These are phyloP conservation scores for Erodium texanum DNA, from an alignment of 441 rosid genomes.

Conservation along the genomic window DNA sequence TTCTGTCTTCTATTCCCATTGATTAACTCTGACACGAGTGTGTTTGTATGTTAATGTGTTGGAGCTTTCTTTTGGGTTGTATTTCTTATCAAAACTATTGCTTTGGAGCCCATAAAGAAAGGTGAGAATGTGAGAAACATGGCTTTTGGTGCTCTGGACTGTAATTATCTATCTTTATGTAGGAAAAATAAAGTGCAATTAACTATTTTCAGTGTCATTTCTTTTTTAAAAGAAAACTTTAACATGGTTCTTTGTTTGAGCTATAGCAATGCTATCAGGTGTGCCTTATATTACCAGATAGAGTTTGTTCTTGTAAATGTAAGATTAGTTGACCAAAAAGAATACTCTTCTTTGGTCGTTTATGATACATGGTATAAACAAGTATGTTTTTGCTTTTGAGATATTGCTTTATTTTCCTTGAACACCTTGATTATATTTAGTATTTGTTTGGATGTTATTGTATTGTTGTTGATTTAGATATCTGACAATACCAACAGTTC, in stretches of 20 bases:
- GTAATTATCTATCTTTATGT: no score
- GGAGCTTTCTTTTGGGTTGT: constrained; percentile 48
- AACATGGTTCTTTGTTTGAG: constrained; percentile 20
- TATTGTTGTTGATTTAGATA: no score
- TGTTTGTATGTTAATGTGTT: constrained; percentile 20
- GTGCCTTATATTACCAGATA: neutral
- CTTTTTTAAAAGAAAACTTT: no score
- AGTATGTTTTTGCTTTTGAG: neutral
- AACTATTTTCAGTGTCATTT: no score
- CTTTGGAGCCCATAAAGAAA: constrained; percentile 48
- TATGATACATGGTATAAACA: neutral
- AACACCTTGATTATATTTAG: no score
- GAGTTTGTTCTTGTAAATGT: constrained; percentile 1
- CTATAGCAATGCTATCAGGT: constrained; percentile 12
- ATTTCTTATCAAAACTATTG: constrained; percentile 32
- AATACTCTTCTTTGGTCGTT: neutral
- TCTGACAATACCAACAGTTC: no score
- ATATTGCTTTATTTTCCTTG: neutral
- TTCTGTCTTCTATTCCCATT: no score
- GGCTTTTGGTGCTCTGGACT: neutral
- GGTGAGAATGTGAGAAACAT: constrained; percentile 34
- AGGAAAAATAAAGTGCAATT: no score
- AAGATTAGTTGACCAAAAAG: neutral
- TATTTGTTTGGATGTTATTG: no score
- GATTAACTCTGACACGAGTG: neutral